Evolutionary conservation across 495 filamentous ascomycete genomes (phyloP).

Genomic region (Lasiosphaeria ovina): DNA sequence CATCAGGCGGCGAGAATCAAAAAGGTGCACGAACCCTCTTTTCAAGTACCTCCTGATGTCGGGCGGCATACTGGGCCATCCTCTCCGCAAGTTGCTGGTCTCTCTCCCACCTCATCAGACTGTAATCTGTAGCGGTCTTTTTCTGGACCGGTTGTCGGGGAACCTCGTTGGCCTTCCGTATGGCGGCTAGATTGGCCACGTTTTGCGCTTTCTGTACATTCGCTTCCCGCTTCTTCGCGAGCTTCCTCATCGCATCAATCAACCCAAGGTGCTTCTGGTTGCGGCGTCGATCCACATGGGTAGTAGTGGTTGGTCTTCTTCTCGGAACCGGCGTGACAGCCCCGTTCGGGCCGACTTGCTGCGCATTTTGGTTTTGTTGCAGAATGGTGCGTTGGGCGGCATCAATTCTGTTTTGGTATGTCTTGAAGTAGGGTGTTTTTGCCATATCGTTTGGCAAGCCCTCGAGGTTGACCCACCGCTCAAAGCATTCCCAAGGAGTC

Average conservation of each 20-base stretch:
- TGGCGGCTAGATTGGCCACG: constrained; percentile 63
- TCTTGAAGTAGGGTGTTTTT: constrained; percentile 88
- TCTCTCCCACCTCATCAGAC: constrained; percentile 78
- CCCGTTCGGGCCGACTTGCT: constrained; percentile 55
- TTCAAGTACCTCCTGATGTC: constrained; percentile 49
- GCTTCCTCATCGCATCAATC: constrained; percentile 91
- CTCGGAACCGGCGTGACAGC: constrained; percentile 54
- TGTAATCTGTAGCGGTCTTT: constrained; percentile 84
- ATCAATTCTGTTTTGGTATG: constrained; percentile 78
- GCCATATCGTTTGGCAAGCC: constrained; percentile 86
- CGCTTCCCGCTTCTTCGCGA: constrained; percentile 90
- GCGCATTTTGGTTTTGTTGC: constrained; percentile 57
- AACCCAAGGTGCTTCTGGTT: constrained; percentile 82
- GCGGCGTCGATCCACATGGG: constrained; percentile 80
- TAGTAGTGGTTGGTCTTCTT: constrained; percentile 64
- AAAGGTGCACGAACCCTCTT: constrained; percentile 52
- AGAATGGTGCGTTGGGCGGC: constrained; percentile 65
- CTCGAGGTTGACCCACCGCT: constrained; percentile 89
- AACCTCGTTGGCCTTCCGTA: constrained; percentile 68
- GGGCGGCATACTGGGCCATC: constrained; percentile 65
- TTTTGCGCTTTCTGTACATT: constrained; percentile 83
- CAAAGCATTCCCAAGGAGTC: constrained; percentile 98
- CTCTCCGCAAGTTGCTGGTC: constrained; percentile 75
- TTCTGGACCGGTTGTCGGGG: constrained; percentile 52
- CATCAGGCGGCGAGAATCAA: background rate